These are phyloP conservation scores for Kluyveromyces dobzhanskii DNA, from an alignment of 805 yeast species.

Conservation along the genomic window DNA sequence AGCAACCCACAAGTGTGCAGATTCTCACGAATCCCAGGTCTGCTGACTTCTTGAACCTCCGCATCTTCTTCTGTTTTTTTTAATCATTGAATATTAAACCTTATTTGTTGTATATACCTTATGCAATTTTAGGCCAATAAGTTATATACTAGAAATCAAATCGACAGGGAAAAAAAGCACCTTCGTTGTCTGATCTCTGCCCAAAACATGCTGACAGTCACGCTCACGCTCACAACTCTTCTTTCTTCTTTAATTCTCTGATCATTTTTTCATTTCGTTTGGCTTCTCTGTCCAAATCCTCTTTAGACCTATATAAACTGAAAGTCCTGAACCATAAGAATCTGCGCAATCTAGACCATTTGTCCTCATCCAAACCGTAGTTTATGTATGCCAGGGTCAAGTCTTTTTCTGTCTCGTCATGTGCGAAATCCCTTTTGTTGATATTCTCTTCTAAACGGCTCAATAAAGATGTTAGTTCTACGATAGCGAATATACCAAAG, in stretches of 20 bases:
- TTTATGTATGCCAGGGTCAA: slow-evolving; percentile 38
- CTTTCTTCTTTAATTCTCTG: slow-evolving; percentile 34
- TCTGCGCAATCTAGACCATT: slow-evolving; percentile 44
- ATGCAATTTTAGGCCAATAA: no score
- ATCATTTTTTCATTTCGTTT: slow-evolving; percentile 69
- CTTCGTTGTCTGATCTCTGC: no score
- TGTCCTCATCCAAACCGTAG: slow-evolving; percentile 43
- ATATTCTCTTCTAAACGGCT: slow-evolving; percentile 32
- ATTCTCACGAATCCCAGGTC: no score
- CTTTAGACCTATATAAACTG: slow-evolving; percentile 25
- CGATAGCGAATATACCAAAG: slow-evolving; percentile 31
- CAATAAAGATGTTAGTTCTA: slow-evolving; percentile 35
- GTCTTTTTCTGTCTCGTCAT: slow-evolving; percentile 35
- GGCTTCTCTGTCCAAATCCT: slow-evolving; percentile 30
- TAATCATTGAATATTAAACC: no score
- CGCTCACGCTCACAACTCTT: not conserved
- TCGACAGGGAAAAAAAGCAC: no score
- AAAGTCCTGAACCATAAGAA: slow-evolving; percentile 48
- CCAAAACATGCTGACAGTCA: no score
- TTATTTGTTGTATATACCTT: no score
- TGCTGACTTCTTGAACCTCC: no score
- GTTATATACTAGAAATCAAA: no score
- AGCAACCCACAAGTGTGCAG: no score
- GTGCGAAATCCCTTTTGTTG: slow-evolving; percentile 26
- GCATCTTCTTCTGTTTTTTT: no score